These are phyloP conservation scores for Colletotrichum sp. DNA, from an alignment of 2,329 filamentous ascomycete species.

Conservation along the genomic window DNA sequence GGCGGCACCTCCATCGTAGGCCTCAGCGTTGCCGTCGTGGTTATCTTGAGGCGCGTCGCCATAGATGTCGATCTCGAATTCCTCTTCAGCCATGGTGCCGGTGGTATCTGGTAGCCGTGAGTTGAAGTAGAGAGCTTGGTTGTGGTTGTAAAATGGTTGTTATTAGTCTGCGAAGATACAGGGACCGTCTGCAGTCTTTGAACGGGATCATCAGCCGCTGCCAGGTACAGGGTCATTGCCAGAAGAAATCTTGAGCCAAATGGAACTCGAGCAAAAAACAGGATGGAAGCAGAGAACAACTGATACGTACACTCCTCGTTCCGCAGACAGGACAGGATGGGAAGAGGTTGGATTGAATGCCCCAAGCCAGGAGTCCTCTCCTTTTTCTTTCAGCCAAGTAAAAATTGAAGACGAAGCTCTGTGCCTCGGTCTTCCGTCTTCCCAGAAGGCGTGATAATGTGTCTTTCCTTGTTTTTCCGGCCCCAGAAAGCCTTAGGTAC, in stretches of 20 bases:
- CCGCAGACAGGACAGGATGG: constrained; percentile 23
- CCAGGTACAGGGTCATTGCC: constrained; percentile 17
- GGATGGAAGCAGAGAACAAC: constrained; percentile 39
- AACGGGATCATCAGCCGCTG: constrained; percentile 23
- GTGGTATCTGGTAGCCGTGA: constrained; percentile 14
- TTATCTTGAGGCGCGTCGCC: constrained; percentile 58
- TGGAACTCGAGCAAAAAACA: constrained; percentile 23
- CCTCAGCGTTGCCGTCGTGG: constrained; percentile 43
- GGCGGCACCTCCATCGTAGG: constrained; percentile 37
- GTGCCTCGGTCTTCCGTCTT: constrained; percentile 51
- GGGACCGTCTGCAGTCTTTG: constrained; percentile 39
- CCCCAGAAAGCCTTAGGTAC: constrained; percentile 23
- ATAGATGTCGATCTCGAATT: constrained; percentile 77
- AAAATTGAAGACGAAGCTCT: constrained; percentile 67
- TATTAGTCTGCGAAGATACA: constrained; percentile 40
- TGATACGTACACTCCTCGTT: constrained; percentile 61
- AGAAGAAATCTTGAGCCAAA: constrained; percentile 4
- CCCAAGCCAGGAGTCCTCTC: constrained; percentile 18
- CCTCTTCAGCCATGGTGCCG: constrained; percentile 69
- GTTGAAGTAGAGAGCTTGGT: constrained; percentile 11
- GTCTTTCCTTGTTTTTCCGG: constrained; percentile 10
- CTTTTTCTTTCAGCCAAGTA: constrained; percentile 25
- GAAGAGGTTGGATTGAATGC: constrained; percentile 23
- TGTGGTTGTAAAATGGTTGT: constrained; percentile 20
- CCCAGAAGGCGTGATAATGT: constrained; percentile 7